Conservation (phyloP, 306 rosid species). For the Dalbergia cochinchinensis region DNA sequence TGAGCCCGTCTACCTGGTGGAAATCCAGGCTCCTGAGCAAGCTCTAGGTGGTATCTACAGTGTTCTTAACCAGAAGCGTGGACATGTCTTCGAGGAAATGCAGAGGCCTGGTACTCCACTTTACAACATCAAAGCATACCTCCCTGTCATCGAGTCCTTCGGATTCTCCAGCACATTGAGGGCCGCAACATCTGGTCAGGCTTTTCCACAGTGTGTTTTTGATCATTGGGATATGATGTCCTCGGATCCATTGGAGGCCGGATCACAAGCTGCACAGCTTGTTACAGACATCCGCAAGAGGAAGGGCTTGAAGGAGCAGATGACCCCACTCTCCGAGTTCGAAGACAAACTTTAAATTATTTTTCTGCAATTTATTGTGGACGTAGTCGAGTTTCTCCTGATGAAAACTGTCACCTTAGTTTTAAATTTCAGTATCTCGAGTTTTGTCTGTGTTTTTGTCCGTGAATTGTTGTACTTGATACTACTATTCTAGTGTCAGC, state of each 20-base stretch:
- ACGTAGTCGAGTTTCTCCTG: background rate
- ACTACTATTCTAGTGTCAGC: background rate
- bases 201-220: slow-evolving; percentile 91
- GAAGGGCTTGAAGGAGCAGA: slow-evolving; percentile 94
- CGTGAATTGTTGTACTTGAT: background rate
- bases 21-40: slow-evolving; percentile 87
- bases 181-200: slow-evolving; percentile 96
- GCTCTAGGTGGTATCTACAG: slow-evolving; percentile 86
- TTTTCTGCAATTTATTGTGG: background rate
- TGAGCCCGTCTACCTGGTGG: slow-evolving; percentile 84
- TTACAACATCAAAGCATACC: slow-evolving; percentile 82
- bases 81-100: slow-evolving; percentile 78
- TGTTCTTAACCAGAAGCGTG: slow-evolving; percentile 87
- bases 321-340: slow-evolving; percentile 81
- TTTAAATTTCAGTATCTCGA: background rate
- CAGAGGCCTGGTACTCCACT: slow-evolving; percentile 89
- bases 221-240: slow-evolving; percentile 98
- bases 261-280: slow-evolving; percentile 70
- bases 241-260: slow-evolving; percentile 81
- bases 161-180: slow-evolving; percentile 81
- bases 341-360: slow-evolving; percentile 75
- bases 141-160: slow-evolving; percentile 78
- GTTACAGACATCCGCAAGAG: slow-evolving; percentile 85
- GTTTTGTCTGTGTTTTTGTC: slow-evolving; percentile 26
- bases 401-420: background rate